Percentiles rank a stretch among this genome's conserved stretches.
Conservation (phyloP, 2,329 filamentous ascomycete genomes). For the Shiraia sp. region DNA sequence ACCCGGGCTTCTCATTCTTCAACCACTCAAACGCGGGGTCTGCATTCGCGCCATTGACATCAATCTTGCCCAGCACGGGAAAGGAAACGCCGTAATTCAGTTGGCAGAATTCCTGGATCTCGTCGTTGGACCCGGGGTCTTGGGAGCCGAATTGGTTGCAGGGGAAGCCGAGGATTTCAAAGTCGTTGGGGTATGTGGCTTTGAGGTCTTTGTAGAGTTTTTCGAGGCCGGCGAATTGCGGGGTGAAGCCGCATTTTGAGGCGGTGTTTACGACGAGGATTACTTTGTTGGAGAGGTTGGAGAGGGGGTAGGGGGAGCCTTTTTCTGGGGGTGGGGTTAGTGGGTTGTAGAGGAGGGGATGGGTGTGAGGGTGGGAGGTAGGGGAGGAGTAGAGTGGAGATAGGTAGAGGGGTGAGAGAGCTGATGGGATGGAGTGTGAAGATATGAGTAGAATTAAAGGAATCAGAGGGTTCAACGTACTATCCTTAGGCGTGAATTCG, state of each 20-base stretch:
- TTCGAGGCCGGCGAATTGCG: slow-evolving; percentile 90
- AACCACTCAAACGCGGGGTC: slow-evolving; percentile 79
- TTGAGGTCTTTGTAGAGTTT: slow-evolving; percentile 80
- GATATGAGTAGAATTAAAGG: no score
- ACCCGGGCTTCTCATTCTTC: slow-evolving; percentile 72
- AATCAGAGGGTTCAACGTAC: no score
- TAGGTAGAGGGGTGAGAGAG: background rate
- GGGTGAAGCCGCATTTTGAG: slow-evolving; percentile 98
- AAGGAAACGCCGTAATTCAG: slow-evolving; percentile 93
- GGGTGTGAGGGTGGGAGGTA: background rate
- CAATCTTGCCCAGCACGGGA: slow-evolving; percentile 87
- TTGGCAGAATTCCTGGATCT: slow-evolving; percentile 75
- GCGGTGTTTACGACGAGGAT: slow-evolving; percentile 97
- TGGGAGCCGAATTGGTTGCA: slow-evolving; percentile 97
- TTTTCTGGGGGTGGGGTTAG: slow-evolving; percentile 63
- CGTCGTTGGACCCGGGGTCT: slow-evolving; percentile 74
- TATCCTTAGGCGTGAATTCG: slow-evolving; percentile 83
- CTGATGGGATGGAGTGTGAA: no score
- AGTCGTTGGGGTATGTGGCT: slow-evolving; percentile 71
- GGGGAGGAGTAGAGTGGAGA: background rate
- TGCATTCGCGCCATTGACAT: slow-evolving; percentile 82
- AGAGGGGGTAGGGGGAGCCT: slow-evolving; percentile 71
- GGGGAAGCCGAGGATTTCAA: slow-evolving; percentile 90
- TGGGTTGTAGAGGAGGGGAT: slow-evolving; percentile 1
- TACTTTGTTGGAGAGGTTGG: slow-evolving; percentile 83